Percentiles rank a stretch among this genome's conserved stretches.
Conservation (phyloP, 2,329 filamentous ascomycete species). For the Fusarium citri region DNA sequence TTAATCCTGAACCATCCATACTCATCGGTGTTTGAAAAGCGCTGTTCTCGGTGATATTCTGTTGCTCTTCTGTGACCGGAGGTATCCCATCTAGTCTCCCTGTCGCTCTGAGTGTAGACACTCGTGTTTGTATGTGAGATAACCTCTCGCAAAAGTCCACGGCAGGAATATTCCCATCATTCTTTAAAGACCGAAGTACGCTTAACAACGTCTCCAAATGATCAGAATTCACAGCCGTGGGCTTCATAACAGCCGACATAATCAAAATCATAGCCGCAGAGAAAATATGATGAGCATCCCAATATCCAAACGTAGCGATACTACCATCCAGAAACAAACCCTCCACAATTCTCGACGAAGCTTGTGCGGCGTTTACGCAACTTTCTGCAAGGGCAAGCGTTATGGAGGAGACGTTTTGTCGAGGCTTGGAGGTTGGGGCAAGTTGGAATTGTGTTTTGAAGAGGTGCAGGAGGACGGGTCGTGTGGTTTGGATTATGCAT, state of each 20-base stretch:
- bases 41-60: not conserved
- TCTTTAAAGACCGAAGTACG: constrained; percentile 47
- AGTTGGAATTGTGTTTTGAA: constrained; percentile 49
- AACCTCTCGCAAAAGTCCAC: constrained; percentile 48
- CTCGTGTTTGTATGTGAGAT: constrained; percentile 41
- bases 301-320: constrained; percentile 49
- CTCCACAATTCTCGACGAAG: constrained; percentile 46
- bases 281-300: constrained; percentile 51
- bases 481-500: constrained; percentile 52
- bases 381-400: constrained; percentile 49
- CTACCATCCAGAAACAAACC: constrained; percentile 37
- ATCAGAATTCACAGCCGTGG: constrained; percentile 43
- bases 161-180: constrained; percentile 47
- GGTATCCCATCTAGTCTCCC: constrained; percentile 14
- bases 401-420: constrained; percentile 47
- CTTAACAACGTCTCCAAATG: constrained; percentile 46
- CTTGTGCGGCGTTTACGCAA: constrained; percentile 49
- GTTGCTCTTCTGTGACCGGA: not conserved
- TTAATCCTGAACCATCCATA: not conserved
- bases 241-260: constrained; percentile 50
- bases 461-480: constrained; percentile 47
- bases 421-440: not conserved
- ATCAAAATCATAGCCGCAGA: constrained; percentile 48
- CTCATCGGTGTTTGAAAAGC: constrained; percentile 12
- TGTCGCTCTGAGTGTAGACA: constrained; percentile 31